Evolutionary conservation across 2,329 filamentous ascomycete genomes (phyloP), one percentile per base, ranked within the genome.

Genomic region (Exophiala calicioides): DNA sequence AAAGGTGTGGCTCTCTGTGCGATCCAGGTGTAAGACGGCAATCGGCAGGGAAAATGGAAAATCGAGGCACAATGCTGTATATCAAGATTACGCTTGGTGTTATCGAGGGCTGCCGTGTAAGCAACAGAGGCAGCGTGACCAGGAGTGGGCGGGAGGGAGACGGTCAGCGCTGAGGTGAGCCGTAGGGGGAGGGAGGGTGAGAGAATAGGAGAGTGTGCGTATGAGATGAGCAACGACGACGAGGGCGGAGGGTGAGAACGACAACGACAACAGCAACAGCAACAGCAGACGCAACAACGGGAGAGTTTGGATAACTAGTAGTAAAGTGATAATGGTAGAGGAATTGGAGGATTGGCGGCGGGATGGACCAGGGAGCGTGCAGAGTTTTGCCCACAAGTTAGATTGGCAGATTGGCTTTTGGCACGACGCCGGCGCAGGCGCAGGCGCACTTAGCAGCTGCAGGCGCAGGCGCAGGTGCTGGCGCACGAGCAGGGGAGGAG

Each of bases 301-400:
- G n/a, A n/a, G n/a, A n/a, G n/a, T n/a, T n/a, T n/a, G n/a, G n/a
- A n/a, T 9, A 24, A 23, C 19, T 37, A 23, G 34, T 4, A 37
- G 34, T 37, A 27, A 12, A 27, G 24, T 27, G 7, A 7, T 27
- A 12, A 27, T 29, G n/a, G 26, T 29, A 9, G 26, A 20, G 21
- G 47, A 27, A 3, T 19, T 30, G 23, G 12, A 16, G 23, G 24
- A 34, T 16, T 21, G 29, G 27, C 39, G 16, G 31, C 24, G 23
- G 24, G 37, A 46, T 45, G 39, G 44, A n/a, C n/a, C n/a, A n/a
- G n/a, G n/a, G n/a, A 52, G 49, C 30, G 49, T 42, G 50, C 44
- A 53, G 34, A 53, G 50, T 41, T 51, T 53, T 49, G 50, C 42
- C 49, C 48, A 47, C 46, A 50, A 49, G 46, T 49, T 49, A 53